Base-by-base conservation (phyloP, 257 asterid genomes). In the Lycium barbarum region DNA sequence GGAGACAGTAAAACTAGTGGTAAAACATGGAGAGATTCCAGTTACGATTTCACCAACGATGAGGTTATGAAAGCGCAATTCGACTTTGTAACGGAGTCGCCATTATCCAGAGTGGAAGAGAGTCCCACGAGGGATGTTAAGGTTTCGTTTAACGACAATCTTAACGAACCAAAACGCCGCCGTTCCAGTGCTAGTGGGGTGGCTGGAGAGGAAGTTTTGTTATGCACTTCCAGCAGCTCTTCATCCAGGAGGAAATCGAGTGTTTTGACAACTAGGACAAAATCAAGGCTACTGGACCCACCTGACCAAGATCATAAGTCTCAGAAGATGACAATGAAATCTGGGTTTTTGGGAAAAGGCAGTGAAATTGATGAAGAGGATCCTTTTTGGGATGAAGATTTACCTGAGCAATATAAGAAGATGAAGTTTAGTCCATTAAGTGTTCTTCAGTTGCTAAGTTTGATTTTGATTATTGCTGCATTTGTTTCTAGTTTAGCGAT, bases 301-400 rank as follows among this genome's bases (percentile, higher is more conserved):
- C 96, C 94, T 68, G 94, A 91, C 1, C 76, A 35, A 68, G 88
- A 73, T 33, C 90, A 22, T 66, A 91, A 81, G 83, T 88, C 91
- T 18, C 88, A 88, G 53, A 82, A 90, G 85, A 11, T 76, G 54
- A 78, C 82, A 5, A 53, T 71, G 33, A 91, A 85, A 84, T 93
- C 97, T 47, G 95, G 91, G 86, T 0, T 84, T 7, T 33, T 92
- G 4, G 93, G 93, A 6, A 93, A 84, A 68, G 90, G 87, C 3
- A 87, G 92, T 81, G 95, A 92, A 26, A 54, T 88, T 10, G 96
- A 95, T 38, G 98, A 95, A n/a, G 98, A 95, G 15, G 98, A 94
- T 45, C 95, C 97, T 3, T 95, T 95, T 66, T 81, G 90, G 22
- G 97, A 93, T 5, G 98, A 91, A 2, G 99, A 95, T 87, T 66